These are phyloP conservation scores for Penicillium subrubescens DNA, from an alignment of 495 filamentous ascomycete species.

Conservation along the genomic window DNA sequence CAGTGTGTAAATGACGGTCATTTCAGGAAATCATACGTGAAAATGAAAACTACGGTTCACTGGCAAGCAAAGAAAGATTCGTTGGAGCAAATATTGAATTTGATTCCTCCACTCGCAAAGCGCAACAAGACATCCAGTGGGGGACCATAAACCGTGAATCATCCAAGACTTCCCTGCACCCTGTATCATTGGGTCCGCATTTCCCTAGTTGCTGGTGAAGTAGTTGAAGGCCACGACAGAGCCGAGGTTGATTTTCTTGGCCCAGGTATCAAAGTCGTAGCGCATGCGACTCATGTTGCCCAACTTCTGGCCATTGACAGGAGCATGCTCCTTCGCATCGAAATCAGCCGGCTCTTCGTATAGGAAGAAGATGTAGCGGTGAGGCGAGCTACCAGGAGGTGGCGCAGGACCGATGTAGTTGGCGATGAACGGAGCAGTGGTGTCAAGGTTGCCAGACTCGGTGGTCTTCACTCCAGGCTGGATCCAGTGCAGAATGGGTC, in stretches of 20 bases:
- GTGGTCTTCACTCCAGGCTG: conserved; percentile 45
- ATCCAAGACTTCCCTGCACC: neutral
- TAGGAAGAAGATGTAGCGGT: conserved; percentile 60
- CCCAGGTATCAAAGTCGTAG: conserved; percentile 54
- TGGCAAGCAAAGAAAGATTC: neutral
- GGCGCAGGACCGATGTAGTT: conserved; percentile 55
- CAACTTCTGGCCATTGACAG: conserved; percentile 45
- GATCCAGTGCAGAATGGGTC: conserved; percentile 53
- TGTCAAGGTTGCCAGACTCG: conserved; percentile 20
- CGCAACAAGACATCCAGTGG: neutral
- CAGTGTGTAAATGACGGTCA: neutral
- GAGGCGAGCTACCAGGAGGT: conserved; percentile 51
- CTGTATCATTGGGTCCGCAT: neutral
- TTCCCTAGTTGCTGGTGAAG: conserved; percentile 46
- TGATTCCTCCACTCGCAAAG: neutral
- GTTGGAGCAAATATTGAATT: neutral
- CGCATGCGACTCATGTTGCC: conserved; percentile 46
- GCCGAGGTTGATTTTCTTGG: conserved; percentile 49
- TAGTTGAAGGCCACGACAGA: conserved; percentile 56
- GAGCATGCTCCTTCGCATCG: conserved; percentile 43
- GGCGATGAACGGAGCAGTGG: conserved; percentile 35
- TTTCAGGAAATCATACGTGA: neutral
- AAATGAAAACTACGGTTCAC: neutral
- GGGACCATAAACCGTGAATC: neutral
- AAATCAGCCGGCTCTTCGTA: conserved; percentile 58